A percentile compares a stretch with the other conserved stretches of the same genome.
Conservation (phyloP, 805 yeast species). For the Dipodascus geniculatus region DNA sequence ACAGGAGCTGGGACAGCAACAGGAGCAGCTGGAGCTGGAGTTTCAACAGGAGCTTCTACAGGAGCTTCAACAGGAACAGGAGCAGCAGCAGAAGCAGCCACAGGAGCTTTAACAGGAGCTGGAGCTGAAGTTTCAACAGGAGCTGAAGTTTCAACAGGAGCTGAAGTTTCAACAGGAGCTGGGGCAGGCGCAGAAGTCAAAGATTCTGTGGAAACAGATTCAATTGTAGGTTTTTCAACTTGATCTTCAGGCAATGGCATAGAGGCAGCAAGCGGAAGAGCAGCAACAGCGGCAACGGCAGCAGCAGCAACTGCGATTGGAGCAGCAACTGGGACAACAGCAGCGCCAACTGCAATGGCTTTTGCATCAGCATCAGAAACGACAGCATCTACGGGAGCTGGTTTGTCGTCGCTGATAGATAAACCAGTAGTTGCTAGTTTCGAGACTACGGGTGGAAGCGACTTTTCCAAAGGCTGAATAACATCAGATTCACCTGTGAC, state of each 20-base stretch:
- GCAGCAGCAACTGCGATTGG: conserved; percentile 4
- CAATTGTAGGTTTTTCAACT: too few species aligned
- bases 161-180: not conserved
- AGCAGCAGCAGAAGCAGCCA: not conserved
- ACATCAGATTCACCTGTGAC: not conserved
- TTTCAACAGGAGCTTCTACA: not conserved
- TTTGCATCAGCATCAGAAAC: not conserved
- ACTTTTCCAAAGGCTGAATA: not conserved
- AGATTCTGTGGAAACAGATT: too few species aligned
- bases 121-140: not conserved
- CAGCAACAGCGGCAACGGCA: conserved; percentile 1
- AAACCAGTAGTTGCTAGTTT: too few species aligned
- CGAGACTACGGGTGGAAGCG: not conserved
- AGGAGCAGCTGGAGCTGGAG: not conserved
- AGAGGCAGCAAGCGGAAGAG: not conserved
- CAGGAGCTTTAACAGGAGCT: not conserved
- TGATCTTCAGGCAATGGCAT: too few species aligned
- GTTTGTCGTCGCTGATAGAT: too few species aligned
- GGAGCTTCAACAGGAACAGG: not conserved
- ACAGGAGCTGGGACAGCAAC: conserved; percentile 2
- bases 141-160: not conserved
- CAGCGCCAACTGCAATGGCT: not conserved
- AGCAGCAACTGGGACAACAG: conserved; percentile 2
- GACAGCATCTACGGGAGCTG: too few species aligned
- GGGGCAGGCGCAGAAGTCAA: not conserved